Evolutionary conservation across 148 eudicot species (phyloP), one percentile per base, ranked within the genome.

Genomic region (Cornus florida): DNA sequence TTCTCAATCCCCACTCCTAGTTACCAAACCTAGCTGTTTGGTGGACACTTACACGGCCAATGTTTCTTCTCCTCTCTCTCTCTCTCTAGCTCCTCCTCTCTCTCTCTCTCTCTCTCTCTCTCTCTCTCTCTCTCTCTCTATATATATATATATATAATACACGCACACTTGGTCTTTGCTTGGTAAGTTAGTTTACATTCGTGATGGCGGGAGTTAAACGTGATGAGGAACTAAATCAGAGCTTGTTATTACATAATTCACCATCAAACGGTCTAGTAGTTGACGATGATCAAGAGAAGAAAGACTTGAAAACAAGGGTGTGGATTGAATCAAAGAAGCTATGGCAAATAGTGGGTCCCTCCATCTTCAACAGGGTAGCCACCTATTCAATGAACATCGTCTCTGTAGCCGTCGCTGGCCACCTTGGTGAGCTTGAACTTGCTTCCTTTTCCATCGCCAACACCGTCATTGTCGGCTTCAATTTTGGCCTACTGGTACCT

Each of bases 391-490:
- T 86, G 31, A 86, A 81, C 6, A 56, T 83, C 4, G 78, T 86
- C 32, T 78, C 88, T 31, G 77, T 72, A 67, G 82, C 88, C 7
- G 79, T 83, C 22, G 88, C 88, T 9, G 88, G 88, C 6, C 90
- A 82, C 76, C 76, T 87, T 10, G 86, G 87, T 66, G 90, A 87
- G 38, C 81, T 87, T 60, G 89, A 87, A 28, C 87, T 87, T 66
- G 89, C 89, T 43, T 81, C 89, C 72, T 67, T 87, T 75, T 84
- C 90, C 82, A 84, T 87, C 64, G 86, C 81, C 56, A 87, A 86
- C 72, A 87, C 87, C 5, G 82, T 87, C 79, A 79, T 87, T 50
- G 86, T 87, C 39, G 77, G 85, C 76, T 82, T 87, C 80, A 84
- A 82, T 56, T 87, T 87, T 9, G 90, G 90, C 16, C 84, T 87